Percentiles rank a stretch among this genome's conserved stretches.
Evolutionary conservation across 768 basidiomycete species (phyloP).

Genomic region (Serpula lacrymans): DNA sequence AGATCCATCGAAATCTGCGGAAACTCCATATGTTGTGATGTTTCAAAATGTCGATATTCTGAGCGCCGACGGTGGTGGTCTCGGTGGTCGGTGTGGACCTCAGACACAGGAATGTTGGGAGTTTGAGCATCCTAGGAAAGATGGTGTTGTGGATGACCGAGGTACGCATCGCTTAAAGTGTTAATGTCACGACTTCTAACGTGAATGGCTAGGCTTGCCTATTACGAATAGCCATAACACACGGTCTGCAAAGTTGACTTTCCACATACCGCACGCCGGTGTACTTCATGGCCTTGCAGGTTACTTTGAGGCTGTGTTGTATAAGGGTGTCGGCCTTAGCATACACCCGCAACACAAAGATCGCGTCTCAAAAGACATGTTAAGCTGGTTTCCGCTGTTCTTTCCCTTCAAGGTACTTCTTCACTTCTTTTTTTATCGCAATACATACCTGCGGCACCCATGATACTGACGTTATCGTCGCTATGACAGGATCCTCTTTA

Average conservation of each 20-base stretch:
- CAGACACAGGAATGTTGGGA: slow-evolving; percentile 96
- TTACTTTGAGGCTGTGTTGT: slow-evolving; percentile 94
- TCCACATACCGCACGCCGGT: slow-evolving; percentile 93
- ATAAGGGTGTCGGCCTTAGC: slow-evolving; percentile 85
- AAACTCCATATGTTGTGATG: slow-evolving; percentile 99
- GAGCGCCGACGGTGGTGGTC: slow-evolving; percentile 66
- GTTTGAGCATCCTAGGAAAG: slow-evolving; percentile 89
- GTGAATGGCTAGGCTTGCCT: slow-evolving; percentile 62
- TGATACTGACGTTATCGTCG: slow-evolving; percentile 1
- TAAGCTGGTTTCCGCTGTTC: slow-evolving; percentile 98
- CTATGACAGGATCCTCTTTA: slow-evolving; percentile 80
- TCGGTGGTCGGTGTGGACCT: slow-evolving; percentile 68
- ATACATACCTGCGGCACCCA: too few relatives aligned
- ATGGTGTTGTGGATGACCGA: slow-evolving; percentile 66
- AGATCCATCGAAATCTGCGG: slow-evolving; percentile 69
- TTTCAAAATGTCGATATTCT: slow-evolving; percentile 91
- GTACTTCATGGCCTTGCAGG: slow-evolving; percentile 93
- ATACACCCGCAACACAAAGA: slow-evolving; percentile 91
- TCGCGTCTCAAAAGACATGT: slow-evolving; percentile 89
- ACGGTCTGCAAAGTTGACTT: slow-evolving; percentile 79
- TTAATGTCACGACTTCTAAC: slow-evolving; percentile 1
- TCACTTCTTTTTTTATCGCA: slow-evolving; percentile 3
- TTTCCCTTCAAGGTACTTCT: slow-evolving; percentile 82
- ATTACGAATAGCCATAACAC: slow-evolving; percentile 96
- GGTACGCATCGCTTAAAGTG: slow-evolving; percentile 39